Percentiles rank a stretch among this genome's conserved stretches.
Evolutionary conservation across 2,329 filamentous ascomycete species (phyloP).

Genomic region (Xylariales sp.): DNA sequence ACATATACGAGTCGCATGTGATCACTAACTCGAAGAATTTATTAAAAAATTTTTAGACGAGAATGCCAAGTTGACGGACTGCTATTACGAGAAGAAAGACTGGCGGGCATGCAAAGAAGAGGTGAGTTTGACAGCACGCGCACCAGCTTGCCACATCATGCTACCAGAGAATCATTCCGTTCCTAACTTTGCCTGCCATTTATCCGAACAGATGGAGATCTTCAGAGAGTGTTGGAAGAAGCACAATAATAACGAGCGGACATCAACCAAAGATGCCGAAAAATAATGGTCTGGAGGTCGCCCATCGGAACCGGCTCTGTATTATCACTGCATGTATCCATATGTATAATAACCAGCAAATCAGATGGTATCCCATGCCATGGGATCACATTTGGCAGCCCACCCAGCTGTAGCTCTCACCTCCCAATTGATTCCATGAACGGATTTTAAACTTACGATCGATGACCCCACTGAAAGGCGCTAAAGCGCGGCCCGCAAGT

Average conservation of each 20-base stretch:
- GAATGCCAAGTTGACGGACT: conserved; percentile 87
- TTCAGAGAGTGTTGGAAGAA: conserved; percentile 91
- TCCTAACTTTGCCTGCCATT: neutral
- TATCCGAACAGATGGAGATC: conserved; percentile 67
- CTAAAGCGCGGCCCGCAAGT: too few species aligned
- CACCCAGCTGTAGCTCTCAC: too few species aligned
- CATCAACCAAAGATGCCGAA: conserved; percentile 64
- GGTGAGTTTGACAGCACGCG: conserved; percentile 49
- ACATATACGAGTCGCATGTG: neutral
- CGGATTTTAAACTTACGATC: too few species aligned
- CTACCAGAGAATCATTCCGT: too few species aligned
- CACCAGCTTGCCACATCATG: neutral
- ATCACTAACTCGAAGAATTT: conserved; percentile 5
- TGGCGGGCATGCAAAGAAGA: conserved; percentile 87
- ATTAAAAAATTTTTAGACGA: conserved; percentile 55
- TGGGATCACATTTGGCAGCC: too few species aligned
- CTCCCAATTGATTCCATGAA: too few species aligned
- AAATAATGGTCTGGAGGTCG: too few species aligned
- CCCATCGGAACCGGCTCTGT: too few species aligned
- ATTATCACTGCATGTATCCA: too few species aligned
- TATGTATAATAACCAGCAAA: too few species aligned
- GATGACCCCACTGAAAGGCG: too few species aligned
- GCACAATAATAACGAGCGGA: conserved; percentile 82
- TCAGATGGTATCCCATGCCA: too few species aligned
- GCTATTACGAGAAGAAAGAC: conserved; percentile 93